Base-by-base conservation (phyloP, 2,329 filamentous ascomycete species). In the Apiospora malaysiana region DNA sequence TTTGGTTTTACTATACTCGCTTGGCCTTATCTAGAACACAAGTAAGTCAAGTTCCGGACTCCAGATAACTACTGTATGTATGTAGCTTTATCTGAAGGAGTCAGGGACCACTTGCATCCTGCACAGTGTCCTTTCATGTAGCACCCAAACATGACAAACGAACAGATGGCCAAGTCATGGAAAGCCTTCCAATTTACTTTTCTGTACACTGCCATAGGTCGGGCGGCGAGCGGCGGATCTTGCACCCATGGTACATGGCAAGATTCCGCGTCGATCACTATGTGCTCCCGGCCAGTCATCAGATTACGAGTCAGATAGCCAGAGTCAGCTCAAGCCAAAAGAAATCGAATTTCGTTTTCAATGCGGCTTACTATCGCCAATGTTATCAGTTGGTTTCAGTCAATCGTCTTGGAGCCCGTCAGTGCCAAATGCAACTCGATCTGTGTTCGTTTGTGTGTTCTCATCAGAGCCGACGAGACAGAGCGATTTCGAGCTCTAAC, bases 191-290 rank as follows among this genome's bases (percentile, higher is more conserved):
- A 63, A 12, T 40, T 40, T 63, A 32, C 56, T 63, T 63, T 63
- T 40, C 8, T 12, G 18, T 40, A n/a, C 56, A 32, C 40, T 21
- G n/a, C 10, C 56, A 37, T 63, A 37, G 18, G 56, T 14, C 56
- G 56, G 56, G 56, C 56, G 56, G 56, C n/a, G n/a, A n/a, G n/a
- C n/a, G n/a, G n/a, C n/a, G n/a, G n/a, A 40, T 63, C 56, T 63
- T 63, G 56, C 23, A 51, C 56, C n/a, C 18, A 56, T 32, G 5
- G 56, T 63, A 40, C 32, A 63, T 40, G 56, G 56, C 56, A 40
- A 63, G 18, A 63, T n/a, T 40, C 32, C 14, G 21, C 37, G 27
- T 63, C 56, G 56, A 63, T 63, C 56, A n/a, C 56, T 63, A 63
- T 63, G 14, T 32, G 56, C 32, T 40, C 56, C 27, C 21, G 4